Percentiles rank a stretch among this genome's conserved stretches.
These are phyloP conservation scores for Gossypium stocksii DNA, from an alignment of 345 rosid genomes.

Conservation along the genomic window DNA sequence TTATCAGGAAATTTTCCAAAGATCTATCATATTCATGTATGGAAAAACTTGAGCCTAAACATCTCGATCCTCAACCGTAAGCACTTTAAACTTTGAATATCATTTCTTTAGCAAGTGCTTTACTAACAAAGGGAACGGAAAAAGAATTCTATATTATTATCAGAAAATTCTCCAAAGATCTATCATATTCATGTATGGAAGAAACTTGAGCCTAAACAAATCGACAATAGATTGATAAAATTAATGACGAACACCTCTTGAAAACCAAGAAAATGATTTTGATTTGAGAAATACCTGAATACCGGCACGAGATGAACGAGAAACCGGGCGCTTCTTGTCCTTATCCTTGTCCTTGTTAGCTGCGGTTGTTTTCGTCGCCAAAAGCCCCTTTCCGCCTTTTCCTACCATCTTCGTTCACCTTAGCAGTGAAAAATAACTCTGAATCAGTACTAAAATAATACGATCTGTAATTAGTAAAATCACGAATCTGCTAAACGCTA, in stretches of 20 bases:
- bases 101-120: neutral
- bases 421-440: neutral
- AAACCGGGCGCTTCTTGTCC: conserved; percentile 76
- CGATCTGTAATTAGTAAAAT: neutral
- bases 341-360: conserved; percentile 81
- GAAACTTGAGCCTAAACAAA: neutral
- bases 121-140: neutral
- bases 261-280: neutral
- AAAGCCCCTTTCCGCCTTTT: conserved; percentile 57
- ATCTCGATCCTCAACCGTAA: neutral
- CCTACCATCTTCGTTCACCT: conserved; percentile 62
- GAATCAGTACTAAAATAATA: neutral
- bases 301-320: conserved; percentile 93
- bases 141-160: neutral
- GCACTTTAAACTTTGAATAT: neutral
- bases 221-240: neutral
- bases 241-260: neutral
- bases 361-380: conserved; percentile 62
- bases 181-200: neutral
- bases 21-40: neutral
- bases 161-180: neutral
- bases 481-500: conserved; percentile 1
- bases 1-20: neutral
- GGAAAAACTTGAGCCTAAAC: neutral
- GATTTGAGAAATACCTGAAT: conserved; percentile 50